Percentiles rank a stretch among this genome's conserved stretches.
These are phyloP conservation scores for Tephrocybe rancida DNA, from an alignment of 768 basidiomycete genomes.

Conservation along the genomic window DNA sequence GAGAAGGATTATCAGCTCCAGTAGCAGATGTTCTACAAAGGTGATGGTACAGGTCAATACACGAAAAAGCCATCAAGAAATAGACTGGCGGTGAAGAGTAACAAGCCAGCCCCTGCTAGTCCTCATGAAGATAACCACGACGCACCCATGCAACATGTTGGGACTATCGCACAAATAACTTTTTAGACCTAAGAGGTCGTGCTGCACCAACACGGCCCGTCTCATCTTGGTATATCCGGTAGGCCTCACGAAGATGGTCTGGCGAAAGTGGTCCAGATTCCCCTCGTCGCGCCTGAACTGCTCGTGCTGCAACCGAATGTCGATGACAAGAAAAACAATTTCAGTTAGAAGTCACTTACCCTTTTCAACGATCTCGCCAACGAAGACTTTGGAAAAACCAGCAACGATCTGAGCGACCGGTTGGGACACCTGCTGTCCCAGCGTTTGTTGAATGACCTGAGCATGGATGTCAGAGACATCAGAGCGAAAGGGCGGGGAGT, in stretches of 20 bases:
- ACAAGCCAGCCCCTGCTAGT: no score
- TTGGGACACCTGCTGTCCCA: constrained; percentile 81
- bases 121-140: neutral
- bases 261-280: constrained; percentile 84
- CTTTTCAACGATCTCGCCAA: constrained; percentile 90
- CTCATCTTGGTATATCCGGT: constrained; percentile 79
- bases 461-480: no score
- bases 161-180: constrained; percentile 70
- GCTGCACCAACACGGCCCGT: constrained; percentile 83
- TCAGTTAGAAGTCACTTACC: constrained; percentile 43
- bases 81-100: no score
- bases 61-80: no score
- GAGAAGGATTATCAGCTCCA: no score
- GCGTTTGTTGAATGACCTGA: constrained; percentile 82
- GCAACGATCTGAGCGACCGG: constrained; percentile 90
- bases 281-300: constrained; percentile 69
- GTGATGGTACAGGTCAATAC: no score
- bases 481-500: constrained; percentile 8
- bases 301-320: constrained; percentile 54
- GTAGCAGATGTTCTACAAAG: no score
- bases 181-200: constrained; percentile 67
- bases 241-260: constrained; percentile 89
- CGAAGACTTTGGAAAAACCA: constrained; percentile 89
- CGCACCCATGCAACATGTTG: neutral
- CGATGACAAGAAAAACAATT: constrained; percentile 1